Evolutionary conservation across 805 yeast species (phyloP), one percentile per base, ranked within the genome.

Genomic region (Metschnikowia bowlesiae): DNA sequence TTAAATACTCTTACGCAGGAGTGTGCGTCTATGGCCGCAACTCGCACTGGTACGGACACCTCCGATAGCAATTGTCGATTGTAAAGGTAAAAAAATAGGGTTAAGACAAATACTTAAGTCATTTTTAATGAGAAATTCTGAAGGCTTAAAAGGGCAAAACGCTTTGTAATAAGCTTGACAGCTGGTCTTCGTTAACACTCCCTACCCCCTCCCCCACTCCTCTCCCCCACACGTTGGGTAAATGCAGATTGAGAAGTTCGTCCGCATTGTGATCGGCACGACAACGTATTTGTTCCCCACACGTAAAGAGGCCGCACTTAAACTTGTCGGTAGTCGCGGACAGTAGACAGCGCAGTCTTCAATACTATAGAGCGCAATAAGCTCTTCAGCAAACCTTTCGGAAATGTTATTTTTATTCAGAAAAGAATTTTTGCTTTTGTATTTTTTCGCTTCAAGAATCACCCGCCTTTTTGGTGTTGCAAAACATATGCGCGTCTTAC

Each of bases 1-100:
- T 52, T 49, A 49, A 35, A 52, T 52, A 41, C 37, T 42, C 49
- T 49, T 52, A 52, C 55, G 47, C 55, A 52, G 55, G 55, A 52
- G 50, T 39, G 50, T 39, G 47, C 46, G 46, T 33, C 33, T n/a
- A 28, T 34, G 46, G 46, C 46, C 39, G 41, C 41, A 44, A 37
- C 39, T 43, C 46, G 46, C 47, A 30, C 40, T 44, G 47, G 47
- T 29, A 35, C 16, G 35, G 34, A 36, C 39, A 35, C 39, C 39
- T 44, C 46, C 46, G 40, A 26, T 44, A 44, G 46, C 46, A 44
- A 44, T 34, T 33, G 18, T 33, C 13, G 10, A 33, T 6, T 28
- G 26, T 6, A 11, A 8, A 22, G 11, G 29, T 22, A 11, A 9
- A 37, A 4, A 11, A 11, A 4, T 6, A 16, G 8, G 29, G 26